Base-by-base conservation (phyloP, 768 basidiomycete species). In the Tricholoma terreum region DNA sequence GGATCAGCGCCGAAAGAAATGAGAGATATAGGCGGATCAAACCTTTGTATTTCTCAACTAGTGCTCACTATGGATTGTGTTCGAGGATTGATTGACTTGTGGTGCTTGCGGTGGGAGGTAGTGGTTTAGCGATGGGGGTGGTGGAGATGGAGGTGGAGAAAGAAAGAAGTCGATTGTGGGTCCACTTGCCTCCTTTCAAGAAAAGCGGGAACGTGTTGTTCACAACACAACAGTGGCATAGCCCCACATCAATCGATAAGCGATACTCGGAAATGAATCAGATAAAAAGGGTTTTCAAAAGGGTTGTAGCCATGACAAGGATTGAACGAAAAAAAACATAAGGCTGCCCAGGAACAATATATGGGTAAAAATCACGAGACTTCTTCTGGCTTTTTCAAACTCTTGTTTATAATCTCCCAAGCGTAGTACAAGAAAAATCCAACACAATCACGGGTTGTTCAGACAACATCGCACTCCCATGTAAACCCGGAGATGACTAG, bases 401-500 rank as follows among this genome's bases (percentile, higher is more conserved):
- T n/a, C n/a, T n/a, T n/a, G n/a, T n/a, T n/a, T n/a, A n/a, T n/a
- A n/a, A n/a, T 40, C 12, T 21, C 21, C 11, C 21, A 21, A 43
- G 21, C 10, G 21, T 22, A 43, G 12, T 43, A 22, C 42, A 22
- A 43, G 8, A 22, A 8, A 22, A 43, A 10, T 3, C 3, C 14
- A n/a, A 15, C 14, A 38, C n/a, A n/a, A n/a, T n/a, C 12, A 0
- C 21, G 21, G 22, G 42, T 43, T 9, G 2, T n/a, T 22, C 42
- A 11, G 19, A 21, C 19, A 43, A 11, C 42, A 22, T 22, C 5
- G 42, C 17, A 36, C 59, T 61, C 19, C 67, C 67, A 51, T 62
- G 61, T 19, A 50, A 55, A 55, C 69, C 67, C 38, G 69, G 52
- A 14, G 56, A 40, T 22, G 65, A 61, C 49, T 65, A 54, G 49